Base-by-base conservation (phyloP, 768 basidiomycete species). In the Collybiopsis confluens region DNA sequence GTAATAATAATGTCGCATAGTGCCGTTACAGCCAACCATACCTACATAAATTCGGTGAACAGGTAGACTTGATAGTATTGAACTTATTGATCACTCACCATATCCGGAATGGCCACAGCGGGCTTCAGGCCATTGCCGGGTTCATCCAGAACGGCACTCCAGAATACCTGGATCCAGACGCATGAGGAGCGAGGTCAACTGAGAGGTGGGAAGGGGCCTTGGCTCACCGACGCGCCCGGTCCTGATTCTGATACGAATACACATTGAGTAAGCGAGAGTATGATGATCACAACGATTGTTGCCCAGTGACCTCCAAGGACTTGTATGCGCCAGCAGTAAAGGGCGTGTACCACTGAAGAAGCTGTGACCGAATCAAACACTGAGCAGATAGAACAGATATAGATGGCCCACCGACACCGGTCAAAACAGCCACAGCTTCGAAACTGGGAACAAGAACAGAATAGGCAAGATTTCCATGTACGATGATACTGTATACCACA, bases 1-100 rank as follows among this genome's bases (percentile, higher is more conserved):
- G 66, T 60, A 21, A 69, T 63, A 16, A 67, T 43, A 4, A 65
- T 30, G 48, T 66, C 61, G 10, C 60, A 58, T n/a, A 62, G 49
- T 38, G 59, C 56, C 37, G 62, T 65, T 8, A 58, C 55, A 4
- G 57, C 53, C 7, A 69, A 55, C 66, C 67, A 69, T 11, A 64
- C 42, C 62, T 63, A n/a, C n/a, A n/a, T n/a, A n/a, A n/a, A n/a
- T n/a, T n/a, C n/a, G n/a, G n/a, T n/a, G 8, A 40, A 16, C n/a
- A n/a, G n/a, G n/a, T n/a, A n/a, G n/a, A n/a, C n/a, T n/a, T n/a
- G n/a, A n/a, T n/a, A n/a, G n/a, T n/a, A n/a, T n/a, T n/a, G n/a
- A n/a, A n/a, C n/a, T n/a, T n/a, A n/a, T n/a, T n/a, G n/a, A n/a
- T n/a, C n/a, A n/a, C n/a, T n/a, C n/a, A n/a, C n/a, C n/a, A n/a